Evolutionary conservation across 208 protist genomes (phyloP), one percentile per base, ranked within the genome.

Genomic region (Herpetomonas tarakana): DNA sequence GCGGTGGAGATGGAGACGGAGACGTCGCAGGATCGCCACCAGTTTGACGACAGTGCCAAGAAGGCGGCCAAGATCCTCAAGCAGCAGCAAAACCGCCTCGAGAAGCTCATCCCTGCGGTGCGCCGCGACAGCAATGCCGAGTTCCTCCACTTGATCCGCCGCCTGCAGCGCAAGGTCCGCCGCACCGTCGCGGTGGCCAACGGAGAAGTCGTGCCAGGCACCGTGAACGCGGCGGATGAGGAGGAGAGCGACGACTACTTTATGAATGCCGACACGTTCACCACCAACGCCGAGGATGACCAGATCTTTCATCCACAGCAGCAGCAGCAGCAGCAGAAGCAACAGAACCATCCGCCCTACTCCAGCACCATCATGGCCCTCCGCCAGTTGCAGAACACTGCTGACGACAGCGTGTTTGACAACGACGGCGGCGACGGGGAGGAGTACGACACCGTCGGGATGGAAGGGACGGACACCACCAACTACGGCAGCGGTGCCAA

Each of bases 321-420:
- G 49, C 58, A 55, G 24, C 47, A 46, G 1, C 25, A 59, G 19
- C 39, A 50, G 39, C 27, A 41, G 35, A n/a, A 38, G 49, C 58
- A 55, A 11, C 47, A 46, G 1, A 12, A 59, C 11, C 39, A 50
- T 19, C 27, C 6, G 35, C 35, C 35, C 6, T 41, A 24, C 14
- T 27, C 19, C 9, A 59, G 60, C 19, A 61, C 39, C 21, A 26
- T 52, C 14, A 75, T 78, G 49, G 67, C 76, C 16, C 68, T 93
- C 25, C 63, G 71, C 7, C 65, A 78, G 41, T 63, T 91, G 51
- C 81, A 86, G 56, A 76, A 90, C 58, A 72, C 81, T 18, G 77
- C 56, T 27, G 88, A 91, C 57, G 71, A 94, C 66, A 83, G 68
- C 55, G 70, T 91, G 14, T 91, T 94, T 50, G 82, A 86, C 46